Conservation (phyloP, 805 yeast genomes). For the Vanderwaltozyma tropicalis region DNA sequence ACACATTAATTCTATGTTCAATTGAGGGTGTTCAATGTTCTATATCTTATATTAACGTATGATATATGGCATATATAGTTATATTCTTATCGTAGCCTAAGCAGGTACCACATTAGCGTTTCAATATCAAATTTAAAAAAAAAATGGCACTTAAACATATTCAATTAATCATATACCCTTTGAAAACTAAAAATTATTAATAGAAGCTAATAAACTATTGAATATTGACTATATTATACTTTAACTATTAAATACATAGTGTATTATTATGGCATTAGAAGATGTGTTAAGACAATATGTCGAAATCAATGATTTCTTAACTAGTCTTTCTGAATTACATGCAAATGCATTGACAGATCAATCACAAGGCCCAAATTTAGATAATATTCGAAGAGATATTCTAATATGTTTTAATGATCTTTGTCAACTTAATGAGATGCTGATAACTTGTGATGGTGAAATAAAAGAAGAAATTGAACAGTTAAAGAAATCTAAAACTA, state of each 20-base stretch:
- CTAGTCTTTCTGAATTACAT: constrained; percentile 14
- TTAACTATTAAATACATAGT: not conserved
- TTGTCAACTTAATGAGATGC: constrained; percentile 16
- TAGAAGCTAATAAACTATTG: not conserved
- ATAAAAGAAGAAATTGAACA: constrained; percentile 14
- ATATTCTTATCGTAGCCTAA: no score
- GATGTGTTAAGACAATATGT: constrained; percentile 17
- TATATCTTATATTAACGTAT: no score
- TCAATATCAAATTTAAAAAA: no score
- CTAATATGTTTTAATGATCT: constrained; percentile 22
- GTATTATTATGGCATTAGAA: constrained; percentile 9
- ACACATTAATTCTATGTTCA: no score
- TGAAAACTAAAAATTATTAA: no score
- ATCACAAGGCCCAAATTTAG: constrained; percentile 5
- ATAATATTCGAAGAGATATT: constrained; percentile 19
- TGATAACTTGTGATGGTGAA: constrained; percentile 19
- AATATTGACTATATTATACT: no score
- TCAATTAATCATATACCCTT: no score
- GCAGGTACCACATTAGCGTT: no score
- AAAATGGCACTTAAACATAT: no score
- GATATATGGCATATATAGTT: no score
- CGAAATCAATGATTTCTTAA: constrained; percentile 15
- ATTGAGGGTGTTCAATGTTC: no score
- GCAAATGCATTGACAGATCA: constrained; percentile 8
- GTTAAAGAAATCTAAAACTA: constrained; percentile 6